These are phyloP conservation scores for Phialophora chinensis DNA, from an alignment of 2,329 filamentous ascomycete species.

Conservation along the genomic window DNA sequence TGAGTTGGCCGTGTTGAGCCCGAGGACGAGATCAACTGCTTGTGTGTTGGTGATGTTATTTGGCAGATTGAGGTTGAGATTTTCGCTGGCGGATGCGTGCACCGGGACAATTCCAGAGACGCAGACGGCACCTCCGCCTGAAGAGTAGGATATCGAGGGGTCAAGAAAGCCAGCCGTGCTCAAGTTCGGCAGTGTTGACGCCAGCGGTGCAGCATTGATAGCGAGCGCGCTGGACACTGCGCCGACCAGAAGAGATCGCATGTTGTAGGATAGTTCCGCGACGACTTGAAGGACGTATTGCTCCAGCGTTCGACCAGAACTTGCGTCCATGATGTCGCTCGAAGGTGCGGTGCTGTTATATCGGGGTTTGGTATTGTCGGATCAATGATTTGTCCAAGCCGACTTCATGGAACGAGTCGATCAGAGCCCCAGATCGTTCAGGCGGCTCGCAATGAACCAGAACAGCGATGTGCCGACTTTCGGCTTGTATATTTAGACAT, in stretches of 20 bases:
- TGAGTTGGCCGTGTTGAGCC: background rate
- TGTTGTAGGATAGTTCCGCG: background rate
- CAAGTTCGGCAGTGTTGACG: background rate
- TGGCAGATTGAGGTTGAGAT: background rate
- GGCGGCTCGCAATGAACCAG: background rate
- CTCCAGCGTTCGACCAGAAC: background rate
- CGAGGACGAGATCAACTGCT: background rate
- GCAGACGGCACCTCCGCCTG: constrained; percentile 5
- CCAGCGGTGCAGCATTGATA: background rate
- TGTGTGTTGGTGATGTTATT: background rate
- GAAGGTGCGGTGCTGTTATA: background rate
- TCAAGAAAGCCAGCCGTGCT: background rate
- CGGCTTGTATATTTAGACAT: too few species aligned
- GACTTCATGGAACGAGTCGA: background rate
- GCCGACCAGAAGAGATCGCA: background rate
- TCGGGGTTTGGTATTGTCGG: background rate
- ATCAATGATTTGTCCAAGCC: background rate
- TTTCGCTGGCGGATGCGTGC: background rate
- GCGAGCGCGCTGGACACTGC: background rate
- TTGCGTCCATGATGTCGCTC: background rate
- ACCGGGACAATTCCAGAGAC: constrained; percentile 6
- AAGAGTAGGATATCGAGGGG: constrained; percentile 2
- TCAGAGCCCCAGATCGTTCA: background rate
- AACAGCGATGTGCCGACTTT: background rate
- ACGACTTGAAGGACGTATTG: background rate